phyloP scores from a whole-genome alignment of 2,329 filamentous ascomycete species.

The Diaporthe sp. region DNA sequence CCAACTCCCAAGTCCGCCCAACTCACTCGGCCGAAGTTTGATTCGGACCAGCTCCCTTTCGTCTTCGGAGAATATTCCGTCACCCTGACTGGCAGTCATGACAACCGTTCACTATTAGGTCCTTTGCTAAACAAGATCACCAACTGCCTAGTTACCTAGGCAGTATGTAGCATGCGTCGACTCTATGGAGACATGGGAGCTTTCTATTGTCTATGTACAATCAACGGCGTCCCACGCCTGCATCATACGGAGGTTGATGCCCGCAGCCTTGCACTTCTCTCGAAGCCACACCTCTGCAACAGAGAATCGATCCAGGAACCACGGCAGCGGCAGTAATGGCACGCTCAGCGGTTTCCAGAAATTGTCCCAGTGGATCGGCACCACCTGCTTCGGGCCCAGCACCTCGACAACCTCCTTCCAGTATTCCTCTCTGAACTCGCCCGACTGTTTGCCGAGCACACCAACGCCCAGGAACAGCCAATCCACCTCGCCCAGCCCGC shows the following conservation, averaged over 20 bases:
- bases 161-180: neutral
- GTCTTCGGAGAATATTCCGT: neutral
- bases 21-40: conserved; percentile 15
- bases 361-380: conserved; percentile 21
- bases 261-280: conserved; percentile 10
- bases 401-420: neutral
- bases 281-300: conserved; percentile 11
- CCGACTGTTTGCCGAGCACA: conserved; percentile 18
- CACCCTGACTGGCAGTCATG: no score
- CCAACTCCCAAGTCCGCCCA: neutral
- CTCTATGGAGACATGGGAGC: neutral
- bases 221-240: conserved; percentile 9
- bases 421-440: conserved; percentile 9
- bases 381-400: conserved; percentile 10
- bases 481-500: neutral
- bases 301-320: conserved; percentile 1
- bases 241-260: neutral
- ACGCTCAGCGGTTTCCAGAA: conserved; percentile 21
- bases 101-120: neutral
- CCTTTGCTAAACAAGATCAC: no score
- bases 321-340: conserved; percentile 13
- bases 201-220: neutral
- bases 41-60: neutral
- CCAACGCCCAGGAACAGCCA: conserved; percentile 22
- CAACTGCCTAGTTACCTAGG: no score